Base-by-base conservation (phyloP, 176 grass and related monocot genomes). In the Tillandsia fasciculata region DNA sequence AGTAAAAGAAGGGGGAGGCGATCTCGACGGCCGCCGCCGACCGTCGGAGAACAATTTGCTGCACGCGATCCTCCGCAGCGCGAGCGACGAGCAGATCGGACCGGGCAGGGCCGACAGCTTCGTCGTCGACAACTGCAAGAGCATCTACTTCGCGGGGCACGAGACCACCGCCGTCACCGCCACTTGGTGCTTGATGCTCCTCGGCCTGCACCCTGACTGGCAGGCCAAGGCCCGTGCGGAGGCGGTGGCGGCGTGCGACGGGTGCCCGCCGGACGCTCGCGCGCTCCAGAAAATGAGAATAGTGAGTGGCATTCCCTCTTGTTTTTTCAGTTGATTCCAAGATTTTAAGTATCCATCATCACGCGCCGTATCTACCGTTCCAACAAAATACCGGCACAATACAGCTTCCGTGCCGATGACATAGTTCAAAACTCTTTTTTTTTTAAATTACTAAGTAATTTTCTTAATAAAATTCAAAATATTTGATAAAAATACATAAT, bases 41-140 rank as follows among this genome's bases (percentile, higher is more conserved):
- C 33, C 4, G 33, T 5, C 33, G 49, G 86, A 92, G 65, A 80
- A 53, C 17, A 97, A 93, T 77, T 80, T 97, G 49, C 69, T 93
- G 18, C 76, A 73, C 13, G 61, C 94, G 17, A 93, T 97, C 57
- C 94, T 97, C 27, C 79, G 69, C 63, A 90, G 76, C 10, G 84
- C 86, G 50, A 93, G 79, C 69, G 76, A 54, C 57, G 81, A 76
- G 50, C 70, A 72, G 23, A 73, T 79, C 65, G 84, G 61, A 15
- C 63, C 77, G 8, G 26, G 56, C 1, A 76, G 78, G 52, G 77
- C 86, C 9, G 94, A 97, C 24, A 76, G 86, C 52, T 96, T 96
- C 70, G 83, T 96, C 78, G 88, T 96, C 9, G 93, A 96, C 72
- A 96, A 96, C 76, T 96, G 93, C 81, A 96, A 96, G 79, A 96